These are phyloP conservation scores for Boletellus ananas DNA, from an alignment of 768 basidiomycete genomes.

Conservation along the genomic window DNA sequence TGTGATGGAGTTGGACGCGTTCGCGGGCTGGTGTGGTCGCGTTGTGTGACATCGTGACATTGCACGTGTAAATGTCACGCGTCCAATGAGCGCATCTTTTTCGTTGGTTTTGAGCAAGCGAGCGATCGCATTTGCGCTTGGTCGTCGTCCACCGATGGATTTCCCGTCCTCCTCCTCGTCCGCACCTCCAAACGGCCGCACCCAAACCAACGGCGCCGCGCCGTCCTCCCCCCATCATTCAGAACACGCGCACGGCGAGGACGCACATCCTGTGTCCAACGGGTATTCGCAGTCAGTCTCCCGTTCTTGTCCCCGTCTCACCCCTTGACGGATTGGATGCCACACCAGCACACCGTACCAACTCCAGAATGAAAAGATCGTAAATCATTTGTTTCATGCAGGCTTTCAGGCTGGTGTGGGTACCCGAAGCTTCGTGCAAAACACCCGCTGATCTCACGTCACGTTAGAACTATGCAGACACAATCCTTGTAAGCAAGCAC, in stretches of 20 bases:
- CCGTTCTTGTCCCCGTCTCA: not conserved
- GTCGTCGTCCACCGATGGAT: constrained; percentile 20
- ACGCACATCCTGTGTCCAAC: constrained; percentile 42
- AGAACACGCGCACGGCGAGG: constrained; percentile 36
- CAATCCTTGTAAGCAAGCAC: constrained; percentile 56
- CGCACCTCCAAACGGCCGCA: constrained; percentile 49
- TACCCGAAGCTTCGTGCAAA: constrained; percentile 19
- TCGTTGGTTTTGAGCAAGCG: constrained; percentile 2
- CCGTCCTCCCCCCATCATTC: constrained; percentile 36
- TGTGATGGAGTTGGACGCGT: constrained; percentile 34
- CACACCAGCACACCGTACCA: constrained; percentile 44
- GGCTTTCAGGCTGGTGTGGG: constrained; percentile 82
- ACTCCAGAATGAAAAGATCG: constrained; percentile 71
- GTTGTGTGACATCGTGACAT: constrained; percentile 20
- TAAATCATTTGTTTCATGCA: constrained; percentile 73
- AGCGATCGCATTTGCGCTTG: constrained; percentile 1
- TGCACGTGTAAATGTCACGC: constrained; percentile 16
- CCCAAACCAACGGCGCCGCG: constrained; percentile 47
- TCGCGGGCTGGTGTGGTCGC: constrained; percentile 23
- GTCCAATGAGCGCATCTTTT: constrained; percentile 22
- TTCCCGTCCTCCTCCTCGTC: constrained; percentile 31
- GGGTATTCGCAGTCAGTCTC: constrained; percentile 58
- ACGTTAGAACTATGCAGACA: constrained; percentile 76
- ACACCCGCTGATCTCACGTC: constrained; percentile 10
- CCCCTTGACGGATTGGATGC: constrained; percentile 7